These are phyloP conservation scores for Mycena epipterygia DNA, from an alignment of 768 basidiomycete genomes.

Conservation along the genomic window DNA sequence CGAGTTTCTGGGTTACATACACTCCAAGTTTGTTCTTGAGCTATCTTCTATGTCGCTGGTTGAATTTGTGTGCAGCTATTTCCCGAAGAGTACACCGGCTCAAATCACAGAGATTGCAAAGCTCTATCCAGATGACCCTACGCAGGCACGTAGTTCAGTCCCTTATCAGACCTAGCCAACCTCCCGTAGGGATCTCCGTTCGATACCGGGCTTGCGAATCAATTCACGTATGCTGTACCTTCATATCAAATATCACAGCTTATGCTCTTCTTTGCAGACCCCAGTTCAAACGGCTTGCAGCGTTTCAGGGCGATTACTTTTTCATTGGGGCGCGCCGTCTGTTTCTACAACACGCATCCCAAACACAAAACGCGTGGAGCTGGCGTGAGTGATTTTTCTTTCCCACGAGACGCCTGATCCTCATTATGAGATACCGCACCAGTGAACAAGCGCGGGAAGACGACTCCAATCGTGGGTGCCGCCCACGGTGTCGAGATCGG, in stretches of 20 bases:
- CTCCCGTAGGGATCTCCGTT: slow-evolving; percentile 20
- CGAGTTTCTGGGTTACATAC: slow-evolving; percentile 15
- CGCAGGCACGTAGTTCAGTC: background rate
- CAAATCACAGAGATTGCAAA: slow-evolving; percentile 22
- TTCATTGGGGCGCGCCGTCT: slow-evolving; percentile 44
- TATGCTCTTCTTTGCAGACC: slow-evolving; percentile 33
- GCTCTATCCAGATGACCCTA: slow-evolving; percentile 33
- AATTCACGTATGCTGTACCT: slow-evolving; percentile 23
- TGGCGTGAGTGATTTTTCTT: slow-evolving; percentile 36
- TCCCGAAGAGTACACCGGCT: slow-evolving; percentile 17
- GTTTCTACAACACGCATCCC: slow-evolving; percentile 40
- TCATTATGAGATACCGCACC: background rate
- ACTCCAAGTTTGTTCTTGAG: slow-evolving; percentile 15
- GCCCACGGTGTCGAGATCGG: slow-evolving; percentile 31
- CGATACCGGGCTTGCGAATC: slow-evolving; percentile 40
- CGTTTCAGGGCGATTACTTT: slow-evolving; percentile 28
- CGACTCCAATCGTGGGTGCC: slow-evolving; percentile 32
- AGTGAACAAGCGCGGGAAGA: slow-evolving; percentile 27
- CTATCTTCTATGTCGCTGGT: background rate
- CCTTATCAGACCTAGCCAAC: too few species aligned
- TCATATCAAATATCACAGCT: background rate
- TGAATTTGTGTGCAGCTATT: slow-evolving; percentile 13
- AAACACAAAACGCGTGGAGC: slow-evolving; percentile 42
- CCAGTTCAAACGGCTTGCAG: slow-evolving; percentile 47
- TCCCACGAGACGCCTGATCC: background rate